phyloP scores from a whole-genome alignment of 1,284 basidiomycete genomes.

The Tylopilus sp. region DNA sequence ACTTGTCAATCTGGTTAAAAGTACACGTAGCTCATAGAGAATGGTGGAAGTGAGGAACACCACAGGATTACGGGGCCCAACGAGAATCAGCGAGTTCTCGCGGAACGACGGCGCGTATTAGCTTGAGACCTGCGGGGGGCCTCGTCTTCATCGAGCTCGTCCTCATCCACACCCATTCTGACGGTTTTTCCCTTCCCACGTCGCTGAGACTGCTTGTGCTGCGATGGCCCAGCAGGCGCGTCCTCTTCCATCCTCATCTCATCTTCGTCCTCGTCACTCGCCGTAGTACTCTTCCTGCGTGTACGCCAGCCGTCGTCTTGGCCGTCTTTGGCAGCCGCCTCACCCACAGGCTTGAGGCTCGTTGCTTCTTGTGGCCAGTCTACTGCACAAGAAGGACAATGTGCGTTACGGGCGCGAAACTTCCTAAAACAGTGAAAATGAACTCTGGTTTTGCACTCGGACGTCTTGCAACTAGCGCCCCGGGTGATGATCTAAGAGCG shows the following conservation, averaged over 20 bases:
- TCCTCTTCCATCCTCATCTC: slow-evolving; percentile 36
- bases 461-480: slow-evolving; percentile 60
- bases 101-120: slow-evolving; percentile 25
- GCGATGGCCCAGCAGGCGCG: slow-evolving; percentile 23
- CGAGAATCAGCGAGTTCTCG: slow-evolving; percentile 22
- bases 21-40: slow-evolving; percentile 11
- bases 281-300: slow-evolving; percentile 35
- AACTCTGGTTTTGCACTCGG: slow-evolving; percentile 62
- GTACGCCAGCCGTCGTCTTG: slow-evolving; percentile 49
- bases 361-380: slow-evolving; percentile 54
- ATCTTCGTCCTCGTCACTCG: slow-evolving; percentile 42
- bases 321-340: slow-evolving; percentile 58
- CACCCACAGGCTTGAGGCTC: slow-evolving; percentile 55
- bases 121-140: slow-evolving; percentile 25
- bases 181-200: slow-evolving; percentile 33
- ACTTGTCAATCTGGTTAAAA: slow-evolving; percentile 14
- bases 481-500: slow-evolving; percentile 55
- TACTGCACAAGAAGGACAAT: slow-evolving; percentile 56
- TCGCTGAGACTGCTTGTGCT: slow-evolving; percentile 28
- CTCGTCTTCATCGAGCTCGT: slow-evolving; percentile 31
- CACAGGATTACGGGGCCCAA: no score
- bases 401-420: slow-evolving; percentile 36
- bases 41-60: background rate
- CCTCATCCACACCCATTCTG: slow-evolving; percentile 36
- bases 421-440: slow-evolving; percentile 65